Evolutionary conservation across 108 stramenopile species (phyloP), one percentile per base, ranked within the genome.

Genomic region (Fragilariopsis cylindrus): DNA sequence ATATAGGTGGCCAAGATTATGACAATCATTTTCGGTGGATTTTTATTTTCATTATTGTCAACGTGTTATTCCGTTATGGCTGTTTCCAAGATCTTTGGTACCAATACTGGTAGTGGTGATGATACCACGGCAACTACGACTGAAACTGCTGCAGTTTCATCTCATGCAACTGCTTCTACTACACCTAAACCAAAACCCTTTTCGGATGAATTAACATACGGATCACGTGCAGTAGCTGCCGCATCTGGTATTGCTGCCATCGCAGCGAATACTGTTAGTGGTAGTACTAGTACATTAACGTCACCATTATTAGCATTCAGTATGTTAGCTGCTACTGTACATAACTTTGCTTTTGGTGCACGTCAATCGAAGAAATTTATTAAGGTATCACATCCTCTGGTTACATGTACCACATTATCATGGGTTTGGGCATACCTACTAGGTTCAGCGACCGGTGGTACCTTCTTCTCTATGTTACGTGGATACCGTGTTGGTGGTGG

Each of bases 341-440:
- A 74, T 13, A 71, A 82, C 18, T 93, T 90, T 79, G 87, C 86
- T 12, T 91, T 81, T 76, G 92, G 92, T 7, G 85, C 92, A 8
- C 82, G 88, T 45, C 63, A 90, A n/a, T 87, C 90, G 2, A 85
- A 82, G 69, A 70, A 70, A 6, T 82, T 92, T 55, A 82, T 86
- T 21, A 88, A 88, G 60, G 68, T 70, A 40, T 76, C 90, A 18
- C 89, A 91, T 80, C 93, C 93, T 5, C 69, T 90, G 9, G 78
- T 94, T 5, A 89, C 90, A 16, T 91, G 87, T 68, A 82, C 89
- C 8, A 47, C 69, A 8, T 57, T 89, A 15, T 90, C 93, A 44
- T 90, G 87, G 89, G 70, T 81, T 2, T 63, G 70, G 13, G 78
- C 82, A 6, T 71, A 62, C 18, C 9, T 71, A 4, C 54, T 90